Base-by-base conservation (phyloP, 768 basidiomycete species). In the Epithele typhae region DNA sequence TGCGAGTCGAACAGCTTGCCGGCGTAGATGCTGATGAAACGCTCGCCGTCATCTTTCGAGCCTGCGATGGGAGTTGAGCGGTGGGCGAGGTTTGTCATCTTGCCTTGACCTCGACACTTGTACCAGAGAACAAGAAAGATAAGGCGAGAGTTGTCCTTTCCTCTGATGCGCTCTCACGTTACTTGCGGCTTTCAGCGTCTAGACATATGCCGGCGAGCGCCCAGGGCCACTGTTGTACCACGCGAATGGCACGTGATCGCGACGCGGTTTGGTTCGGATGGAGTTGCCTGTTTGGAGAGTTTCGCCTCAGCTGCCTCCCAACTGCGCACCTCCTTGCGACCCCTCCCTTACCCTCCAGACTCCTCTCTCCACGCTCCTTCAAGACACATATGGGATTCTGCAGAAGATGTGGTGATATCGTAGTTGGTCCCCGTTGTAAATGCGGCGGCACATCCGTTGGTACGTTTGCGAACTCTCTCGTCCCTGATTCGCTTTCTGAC, bases 391-490 rank as follows among this genome's bases (percentile, higher is more conserved):
- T 92, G 89, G 85, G 84, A 19, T 92, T 92, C 59, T 92, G 90
- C 69, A 77, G 86, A 49, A 74, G 87, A 61, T 92, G 89, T 59
- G 90, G 89, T 47, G 85, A 91, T 52, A 89, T 92, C 48, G 87
- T 91, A 25, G 60, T 72, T 27, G 79, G 79, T 40, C 65, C 69
- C 35, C 84, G 84, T 43, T 91, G 87, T 65, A 83, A 78, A 64
- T 92, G 89, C 64, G 89, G 90, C 54, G 90, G 90, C 44, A 69
- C 73, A 15, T 69, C 85, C 44, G 89, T 87, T 45, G 88, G 89
- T 91, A 60, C 58, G 89, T 73, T 43, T 57, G 37, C 34, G 14
- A 22, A 17, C 27, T 39, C 24, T 52, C 17, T 25, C 40, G 27
- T 25, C 42, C 22, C 23, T 22, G 23, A 33, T 5, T 24, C 40